Evolutionary conservation across 2,329 filamentous ascomycete species (phyloP), one percentile per base, ranked within the genome.

Genomic region (Cucurbitaria berberidis): DNA sequence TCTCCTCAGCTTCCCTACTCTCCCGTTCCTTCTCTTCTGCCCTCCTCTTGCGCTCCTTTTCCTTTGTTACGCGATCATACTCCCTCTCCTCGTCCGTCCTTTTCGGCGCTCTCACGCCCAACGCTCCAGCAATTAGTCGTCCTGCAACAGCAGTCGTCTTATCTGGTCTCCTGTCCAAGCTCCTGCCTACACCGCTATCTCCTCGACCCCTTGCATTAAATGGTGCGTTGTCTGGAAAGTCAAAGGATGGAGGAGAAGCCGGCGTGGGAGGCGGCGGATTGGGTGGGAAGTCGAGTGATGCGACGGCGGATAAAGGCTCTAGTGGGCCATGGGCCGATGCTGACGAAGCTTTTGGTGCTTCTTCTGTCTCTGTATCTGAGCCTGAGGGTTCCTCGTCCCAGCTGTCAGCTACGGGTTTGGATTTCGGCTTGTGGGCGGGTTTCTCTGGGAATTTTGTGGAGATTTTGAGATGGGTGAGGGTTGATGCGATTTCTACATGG

Each of bases 81-180:
- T 91, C 90, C 64, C 83, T 84, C 81, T 96, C 90, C 77, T 97
- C 93, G 58, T 96, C 91, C 1, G 91, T 97, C 74, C 88, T 84
- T 78, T 86, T 89, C 27, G 91, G 91, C 29, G 88, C 86, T 68
- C 87, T 86, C 48, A 97, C 84, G 0, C 95, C 95, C 61, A 98
- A 78, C 0, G 90, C 92, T 3, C 89, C 90, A 0, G 91, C 92
- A 72, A 99, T 98, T 84, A 99, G 83, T 53, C 95, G 82, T 57
- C 89, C 85, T 5, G 95, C 95, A 34, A 96, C 91, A 0, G 92
- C 91, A 56, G 96, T 96, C 57, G 93, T 96, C 81, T 96, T 99
- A 77, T 96, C 93, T 0, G 92, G 93, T 34, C 90, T 79, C 64
- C 64, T 64, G 13, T 67, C 69, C 26, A 67, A 60, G 21, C 52